Evolutionary conservation across 2,329 filamentous ascomycete genomes (phyloP), one percentile per base, ranked within the genome.

Genomic region (Xylariomycetidae sp.): DNA sequence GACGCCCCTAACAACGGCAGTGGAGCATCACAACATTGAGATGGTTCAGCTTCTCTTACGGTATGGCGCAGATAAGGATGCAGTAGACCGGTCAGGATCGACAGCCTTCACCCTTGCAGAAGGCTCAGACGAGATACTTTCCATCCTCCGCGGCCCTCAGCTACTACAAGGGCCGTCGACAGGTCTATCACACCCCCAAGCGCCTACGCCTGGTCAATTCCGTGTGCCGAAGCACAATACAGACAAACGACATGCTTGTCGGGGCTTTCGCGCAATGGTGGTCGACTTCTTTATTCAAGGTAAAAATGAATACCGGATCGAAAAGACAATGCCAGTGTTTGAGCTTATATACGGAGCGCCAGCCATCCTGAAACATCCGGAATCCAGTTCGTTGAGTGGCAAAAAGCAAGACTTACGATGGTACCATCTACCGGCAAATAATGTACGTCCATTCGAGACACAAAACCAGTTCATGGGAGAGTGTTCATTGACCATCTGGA

Each of bases 351-450:
- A 32, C 16, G 30, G 30, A 10, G 8, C 8, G 11, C 15, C 13
- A 23, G 8, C 20, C 8, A n/a, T 23, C n/a, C 8, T 31, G 19
- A 22, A 32, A 14, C 12, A 19, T 16, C 22, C 30, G 4, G 19
- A 25, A 17, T 14, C 19, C n/a, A 14, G 13, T 18, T 14, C 14
- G 6, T 26, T 25, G 16, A 25, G 30, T 17, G 20, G 30, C 13
- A 25, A n/a, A 25, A 25, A 14, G 13, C 12, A 22, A 16, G 19
- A 32, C 20, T 32, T 32, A 10, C 13, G 30, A 32, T 32, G 30
- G 30, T 25, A 25, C 17, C 30, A 32, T 25, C n/a, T 32, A 25
- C 30, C 30, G 25, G 30, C 20, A 22, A 32, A 32, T 13, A 32
- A 32, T 32, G 30, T 32, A 12, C 9, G 30, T 31, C 15, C n/a